Evolutionary conservation across 768 basidiomycete species (phyloP).

Genomic region (Lactifluus pinguis): DNA sequence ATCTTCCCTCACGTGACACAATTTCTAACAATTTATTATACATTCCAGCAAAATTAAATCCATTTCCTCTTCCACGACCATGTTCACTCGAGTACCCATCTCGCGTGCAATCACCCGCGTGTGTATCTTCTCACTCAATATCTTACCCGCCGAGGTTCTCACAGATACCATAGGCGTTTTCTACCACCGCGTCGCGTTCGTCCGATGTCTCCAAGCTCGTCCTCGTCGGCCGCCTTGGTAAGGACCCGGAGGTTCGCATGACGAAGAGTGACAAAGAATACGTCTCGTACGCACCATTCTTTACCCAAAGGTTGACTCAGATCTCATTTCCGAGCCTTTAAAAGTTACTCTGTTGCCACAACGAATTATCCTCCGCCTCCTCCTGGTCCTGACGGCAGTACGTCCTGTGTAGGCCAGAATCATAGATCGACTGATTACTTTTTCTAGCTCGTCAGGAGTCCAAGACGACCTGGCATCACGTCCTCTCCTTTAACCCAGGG

Average conservation of each 20-base stretch:
- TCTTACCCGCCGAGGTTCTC: background rate
- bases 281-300: slow-evolving; percentile 44
- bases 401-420: slow-evolving; percentile 19
- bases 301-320: background rate
- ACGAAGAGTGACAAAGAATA: slow-evolving; percentile 76
- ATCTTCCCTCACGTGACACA: background rate
- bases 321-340: background rate
- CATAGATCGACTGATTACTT: background rate
- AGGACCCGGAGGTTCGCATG: slow-evolving; percentile 57
- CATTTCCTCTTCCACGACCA: too few species aligned
- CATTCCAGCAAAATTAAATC: too few species aligned
- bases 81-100: slow-evolving; percentile 19
- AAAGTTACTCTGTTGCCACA: slow-evolving; percentile 74
- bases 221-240: slow-evolving; percentile 66
- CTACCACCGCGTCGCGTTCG: slow-evolving; percentile 44
- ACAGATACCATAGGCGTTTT: slow-evolving; percentile 44
- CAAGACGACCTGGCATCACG: slow-evolving; percentile 63
- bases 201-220: slow-evolving; percentile 66
- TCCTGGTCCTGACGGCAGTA: slow-evolving; percentile 53
- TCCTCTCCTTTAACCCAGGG: slow-evolving; percentile 60
- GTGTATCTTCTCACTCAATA: slow-evolving; percentile 30
- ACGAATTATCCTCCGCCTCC: slow-evolving; percentile 50
- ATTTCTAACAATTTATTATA: too few species aligned
- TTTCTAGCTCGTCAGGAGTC: slow-evolving; percentile 42
- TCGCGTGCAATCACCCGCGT: slow-evolving; percentile 28